Evolutionary conservation across 1,284 basidiomycete genomes (phyloP).

Genomic region (Neonothopanus nambi): DNA sequence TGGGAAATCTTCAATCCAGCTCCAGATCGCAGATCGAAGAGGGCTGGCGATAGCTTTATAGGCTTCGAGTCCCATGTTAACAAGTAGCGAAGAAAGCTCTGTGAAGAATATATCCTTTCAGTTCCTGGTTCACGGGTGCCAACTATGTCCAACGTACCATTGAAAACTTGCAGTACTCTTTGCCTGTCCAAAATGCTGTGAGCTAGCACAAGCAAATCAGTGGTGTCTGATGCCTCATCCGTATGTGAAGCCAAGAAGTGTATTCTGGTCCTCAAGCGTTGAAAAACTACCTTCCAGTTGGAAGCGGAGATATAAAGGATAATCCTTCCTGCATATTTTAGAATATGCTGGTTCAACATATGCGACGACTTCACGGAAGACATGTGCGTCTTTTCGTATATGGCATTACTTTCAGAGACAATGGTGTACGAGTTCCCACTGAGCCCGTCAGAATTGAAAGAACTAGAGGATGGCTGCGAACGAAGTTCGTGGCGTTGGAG

Average conservation of each 20-base stretch:
- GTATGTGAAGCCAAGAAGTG: slow-evolving; percentile 51
- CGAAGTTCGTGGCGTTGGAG: slow-evolving; percentile 26
- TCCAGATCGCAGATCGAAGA: slow-evolving; percentile 85
- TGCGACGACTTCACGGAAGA: slow-evolving; percentile 57
- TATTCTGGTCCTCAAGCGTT: slow-evolving; percentile 74
- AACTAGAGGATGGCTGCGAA: slow-evolving; percentile 42
- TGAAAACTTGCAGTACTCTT: slow-evolving; percentile 66
- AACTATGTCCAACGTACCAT: slow-evolving; percentile 43
- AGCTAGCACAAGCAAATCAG: slow-evolving; percentile 76
- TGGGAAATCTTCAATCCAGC: slow-evolving; percentile 87
- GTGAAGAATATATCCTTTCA: slow-evolving; percentile 5
- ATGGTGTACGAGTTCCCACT: slow-evolving; percentile 42
- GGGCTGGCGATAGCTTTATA: slow-evolving; percentile 75
- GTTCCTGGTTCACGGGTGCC: background rate
- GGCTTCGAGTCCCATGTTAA: slow-evolving; percentile 80
- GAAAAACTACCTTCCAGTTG: slow-evolving; percentile 85
- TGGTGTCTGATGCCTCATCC: slow-evolving; percentile 54
- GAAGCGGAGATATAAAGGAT: slow-evolving; percentile 88
- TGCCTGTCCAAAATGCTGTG: slow-evolving; percentile 68
- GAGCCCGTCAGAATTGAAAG: slow-evolving; percentile 40
- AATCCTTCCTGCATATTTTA: slow-evolving; percentile 74
- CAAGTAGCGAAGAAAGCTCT: slow-evolving; percentile 83
- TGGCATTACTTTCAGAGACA: slow-evolving; percentile 43
- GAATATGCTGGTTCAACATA: slow-evolving; percentile 61
- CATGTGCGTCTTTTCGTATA: slow-evolving; percentile 70